These are phyloP conservation scores for Gaillardinia entomophila DNA, from an alignment of 805 yeast genomes.

Conservation along the genomic window DNA sequence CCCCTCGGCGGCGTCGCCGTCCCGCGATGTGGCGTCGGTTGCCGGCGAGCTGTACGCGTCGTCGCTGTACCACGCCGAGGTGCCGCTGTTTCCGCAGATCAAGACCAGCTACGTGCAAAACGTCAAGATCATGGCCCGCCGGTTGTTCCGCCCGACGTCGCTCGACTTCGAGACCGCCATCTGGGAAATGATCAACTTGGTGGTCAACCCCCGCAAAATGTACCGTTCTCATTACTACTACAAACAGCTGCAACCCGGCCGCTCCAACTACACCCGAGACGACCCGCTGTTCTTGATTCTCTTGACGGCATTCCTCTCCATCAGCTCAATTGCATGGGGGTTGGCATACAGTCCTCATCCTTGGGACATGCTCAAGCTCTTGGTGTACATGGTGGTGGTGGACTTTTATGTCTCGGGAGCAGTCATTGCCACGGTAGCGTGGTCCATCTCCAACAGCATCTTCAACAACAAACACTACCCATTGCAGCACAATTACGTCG, in stretches of 20 bases:
- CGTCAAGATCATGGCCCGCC: slow-evolving; percentile 24
- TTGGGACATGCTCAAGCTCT: slow-evolving; percentile 55
- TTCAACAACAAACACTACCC: slow-evolving; percentile 35
- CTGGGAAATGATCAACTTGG: slow-evolving; percentile 80
- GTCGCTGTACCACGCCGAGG: too few species aligned
- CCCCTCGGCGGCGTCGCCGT: slow-evolving; percentile 18
- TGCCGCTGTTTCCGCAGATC: slow-evolving; percentile 2
- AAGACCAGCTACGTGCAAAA: slow-evolving; percentile 12
- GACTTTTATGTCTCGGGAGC: slow-evolving; percentile 74
- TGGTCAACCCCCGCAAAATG: slow-evolving; percentile 74
- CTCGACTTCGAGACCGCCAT: slow-evolving; percentile 88
- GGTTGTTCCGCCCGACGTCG: slow-evolving; percentile 63
- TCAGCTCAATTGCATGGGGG: slow-evolving; percentile 90
- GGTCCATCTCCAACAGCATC: slow-evolving; percentile 66
- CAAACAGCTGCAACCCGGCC: slow-evolving; percentile 45
- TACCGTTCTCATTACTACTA: slow-evolving; percentile 71
- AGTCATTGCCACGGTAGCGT: slow-evolving; percentile 63
- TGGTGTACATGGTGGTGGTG: slow-evolving; percentile 76
- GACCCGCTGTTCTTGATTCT: slow-evolving; percentile 85
- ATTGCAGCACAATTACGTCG: slow-evolving; percentile 42
- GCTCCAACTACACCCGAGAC: slow-evolving; percentile 79
- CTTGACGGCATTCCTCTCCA: slow-evolving; percentile 55
- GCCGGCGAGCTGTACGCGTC: slow-evolving; percentile 20
- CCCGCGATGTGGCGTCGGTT: slow-evolving; percentile 8
- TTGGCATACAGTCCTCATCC: slow-evolving; percentile 66